Base-by-base conservation (phyloP, 805 yeast genomes). In the Metschnikowia rubicola region DNA sequence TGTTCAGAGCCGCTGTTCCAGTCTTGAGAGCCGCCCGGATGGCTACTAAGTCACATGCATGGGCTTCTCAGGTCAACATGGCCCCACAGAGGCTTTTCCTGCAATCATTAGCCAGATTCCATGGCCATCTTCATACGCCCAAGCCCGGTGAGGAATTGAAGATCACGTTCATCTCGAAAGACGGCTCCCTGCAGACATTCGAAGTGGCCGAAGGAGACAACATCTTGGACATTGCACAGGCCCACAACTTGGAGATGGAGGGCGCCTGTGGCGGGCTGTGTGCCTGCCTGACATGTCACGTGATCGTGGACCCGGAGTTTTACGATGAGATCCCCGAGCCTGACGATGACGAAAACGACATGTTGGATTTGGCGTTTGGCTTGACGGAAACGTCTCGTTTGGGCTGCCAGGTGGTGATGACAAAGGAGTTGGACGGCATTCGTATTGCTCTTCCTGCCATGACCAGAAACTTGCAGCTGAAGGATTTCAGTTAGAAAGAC, bases 211-310 rank as follows among this genome's bases (percentile, higher is more conserved):
- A 86, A 57, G 98, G 98, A 11, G 99, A 94, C 62, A 82, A 90
- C 33, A 62, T 94, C 28, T 71, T 94, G 63, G 99, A 94, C 64
- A 89, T 94, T 47, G 99, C 98, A 6, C 98, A 94, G 69, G 95
- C 94, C 3, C 70, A 91, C 62, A 86, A 91, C 59, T 67, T 94
- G 48, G 99, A 94, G 56, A 91, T 94, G 94, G 99, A 94, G 65
- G 96, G 84, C 38, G 99, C 99, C 0, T 94, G 99, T 68, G 99
- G 99, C 19, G 99, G 98, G 3, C 89, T 97, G 4, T 94, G 99
- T 74, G 99, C 99, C 1, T 94, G 99, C 65, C 90, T 97, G 5
- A 94, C 99, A 0, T 94, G 99, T 64, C 99, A 94, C 68, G 84
- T 94, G 44, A 92, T 94, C 42, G 90, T 94, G 35, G 99, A 94